These are phyloP conservation scores for Ceratobasidium sp. DNA, from an alignment of 1,284 basidiomycete genomes.

Conservation along the genomic window DNA sequence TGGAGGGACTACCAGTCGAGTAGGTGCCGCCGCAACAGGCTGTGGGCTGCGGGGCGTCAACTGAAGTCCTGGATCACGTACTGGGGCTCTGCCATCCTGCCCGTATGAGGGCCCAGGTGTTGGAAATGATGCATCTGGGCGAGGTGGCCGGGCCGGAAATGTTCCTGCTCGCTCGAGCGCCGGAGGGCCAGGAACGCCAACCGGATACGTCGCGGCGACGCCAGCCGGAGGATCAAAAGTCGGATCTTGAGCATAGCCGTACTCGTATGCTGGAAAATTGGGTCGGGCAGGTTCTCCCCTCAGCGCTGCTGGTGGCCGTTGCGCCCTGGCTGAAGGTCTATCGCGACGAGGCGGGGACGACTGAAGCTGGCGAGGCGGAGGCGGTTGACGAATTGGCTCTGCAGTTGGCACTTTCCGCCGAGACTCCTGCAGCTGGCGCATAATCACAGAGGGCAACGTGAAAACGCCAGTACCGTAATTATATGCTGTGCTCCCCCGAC, in stretches of 20 bases:
- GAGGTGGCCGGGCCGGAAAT: not conserved
- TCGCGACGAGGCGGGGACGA: not conserved
- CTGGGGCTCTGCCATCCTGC: not conserved
- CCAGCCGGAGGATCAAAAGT: not conserved
- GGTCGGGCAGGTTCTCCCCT: not conserved
- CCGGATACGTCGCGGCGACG: not conserved
- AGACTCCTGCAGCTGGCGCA: conserved; percentile 20
- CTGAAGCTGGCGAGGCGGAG: not conserved
- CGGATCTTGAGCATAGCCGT: not conserved
- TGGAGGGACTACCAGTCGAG: not conserved
- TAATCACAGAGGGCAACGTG: conserved; percentile 33
- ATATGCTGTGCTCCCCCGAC: conserved; percentile 35
- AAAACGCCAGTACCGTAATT: conserved; percentile 34
- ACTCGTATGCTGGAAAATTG: not conserved
- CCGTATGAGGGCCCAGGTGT: not conserved
- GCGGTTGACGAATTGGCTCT: not conserved
- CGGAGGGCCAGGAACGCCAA: not conserved
- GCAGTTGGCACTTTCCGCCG: not conserved
- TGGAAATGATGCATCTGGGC: not conserved
- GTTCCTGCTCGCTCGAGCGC: not conserved
- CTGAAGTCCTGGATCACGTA: not conserved
- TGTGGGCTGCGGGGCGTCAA: not conserved
- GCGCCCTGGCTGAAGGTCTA: not conserved
- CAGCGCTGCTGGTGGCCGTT: not conserved
- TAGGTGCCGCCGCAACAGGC: not conserved